Evolutionary conservation across 371 early-diverging fungal genomes (phyloP), one percentile per base, ranked within the genome.

Genomic region (Coemansia sp.): DNA sequence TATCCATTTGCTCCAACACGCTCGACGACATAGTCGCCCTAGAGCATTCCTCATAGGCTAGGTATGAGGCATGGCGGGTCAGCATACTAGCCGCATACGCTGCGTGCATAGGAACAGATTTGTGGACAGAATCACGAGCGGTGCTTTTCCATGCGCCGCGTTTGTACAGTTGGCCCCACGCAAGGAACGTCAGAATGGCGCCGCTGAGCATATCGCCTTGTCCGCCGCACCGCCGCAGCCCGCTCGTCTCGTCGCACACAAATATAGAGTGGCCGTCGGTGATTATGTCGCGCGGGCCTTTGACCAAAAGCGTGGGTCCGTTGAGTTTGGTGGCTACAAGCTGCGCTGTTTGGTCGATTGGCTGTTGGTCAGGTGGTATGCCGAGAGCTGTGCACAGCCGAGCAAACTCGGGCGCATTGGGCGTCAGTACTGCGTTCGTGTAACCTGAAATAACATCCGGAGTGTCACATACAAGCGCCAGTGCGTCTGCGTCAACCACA

Each of bases 131-230:
- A 47, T 79, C 80, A 65, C 63, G 70, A 1, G 47, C 30, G 7
- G 58, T 26, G 16, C 18, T 28, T 40, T 83, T 69, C 87, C 90
- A 90, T 18, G 82, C 72, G 21, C 82, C 80, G 37, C 83, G 83
- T 52, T 88, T 79, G 67, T 90, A 90, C 5, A 78, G 81, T 33
- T 85, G 83, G 18, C 88, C 89, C 96, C 96, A 98, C 0, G 93
- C 93, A 47, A 96, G 59, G 55, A 96, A 95, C 11, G 96, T 86
- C 3, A 92, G 94, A 26, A 96, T 69, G 9, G 89, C 72, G 2
- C 99, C 99, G 16, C 92, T 84, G 23, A 99, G 83, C n/a, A 99
- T 83, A 80, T 99, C 99, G 14, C 99, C 99, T 80, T 97, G 99
- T 6, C 99, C 99, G 14, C 99, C 98, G 72, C 95, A 94, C n/a